phyloP scores from a whole-genome alignment of 1,139 yeast genomes.

The Candida freyschussii region DNA sequence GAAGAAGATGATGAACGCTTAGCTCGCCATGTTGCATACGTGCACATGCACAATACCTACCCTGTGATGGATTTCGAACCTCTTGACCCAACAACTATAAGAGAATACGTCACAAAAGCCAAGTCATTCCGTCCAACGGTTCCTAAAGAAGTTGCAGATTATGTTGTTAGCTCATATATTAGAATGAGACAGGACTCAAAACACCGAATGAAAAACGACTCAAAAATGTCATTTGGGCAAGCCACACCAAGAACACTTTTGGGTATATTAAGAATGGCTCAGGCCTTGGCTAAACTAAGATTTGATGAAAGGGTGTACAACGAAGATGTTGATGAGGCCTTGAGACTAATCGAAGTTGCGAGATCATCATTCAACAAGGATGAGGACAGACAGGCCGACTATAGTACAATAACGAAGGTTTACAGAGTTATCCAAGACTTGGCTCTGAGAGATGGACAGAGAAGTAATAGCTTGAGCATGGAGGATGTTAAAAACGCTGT shows the following conservation, averaged over 20 bases:
- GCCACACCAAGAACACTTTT: conserved; percentile 93
- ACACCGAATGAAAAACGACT: conserved; percentile 58
- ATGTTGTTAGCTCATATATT: conserved; percentile 82
- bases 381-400: conserved; percentile 46
- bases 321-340: conserved; percentile 93
- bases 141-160: conserved; percentile 82
- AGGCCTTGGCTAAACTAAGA: conserved; percentile 88
- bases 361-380: conserved; percentile 71
- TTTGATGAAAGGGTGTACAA: conserved; percentile 65
- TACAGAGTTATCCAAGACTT: conserved; percentile 45
- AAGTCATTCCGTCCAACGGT: conserved; percentile 82
- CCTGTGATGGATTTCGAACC: conserved; percentile 78
- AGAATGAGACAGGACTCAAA: conserved; percentile 90
- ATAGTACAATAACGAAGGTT: conserved; percentile 46
- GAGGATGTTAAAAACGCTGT: conserved; percentile 62
- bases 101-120: conserved; percentile 87
- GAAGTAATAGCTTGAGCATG: conserved; percentile 45
- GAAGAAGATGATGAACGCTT: conserved; percentile 77
- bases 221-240: conserved; percentile 73
- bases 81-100: conserved; percentile 69
- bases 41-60: conserved; percentile 88
- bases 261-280: conserved; percentile 88
- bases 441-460: conserved; percentile 42
- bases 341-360: conserved; percentile 80
- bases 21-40: conserved; percentile 92